Base-by-base conservation (phyloP, 805 yeast species). In the Candida ponderosae region DNA sequence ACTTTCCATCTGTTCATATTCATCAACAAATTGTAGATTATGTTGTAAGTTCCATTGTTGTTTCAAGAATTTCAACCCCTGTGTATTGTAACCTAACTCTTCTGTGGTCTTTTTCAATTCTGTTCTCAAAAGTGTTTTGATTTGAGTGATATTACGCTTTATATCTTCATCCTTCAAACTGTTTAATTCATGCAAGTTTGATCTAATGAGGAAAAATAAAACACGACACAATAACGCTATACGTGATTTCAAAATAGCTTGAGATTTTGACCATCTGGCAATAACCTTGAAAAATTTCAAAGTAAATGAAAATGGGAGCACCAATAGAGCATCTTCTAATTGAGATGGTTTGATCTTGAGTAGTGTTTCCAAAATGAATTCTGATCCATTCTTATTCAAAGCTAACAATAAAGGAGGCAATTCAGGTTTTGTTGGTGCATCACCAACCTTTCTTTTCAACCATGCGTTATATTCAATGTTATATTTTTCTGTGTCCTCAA, bases 251-350 rank as follows among this genome's bases (percentile, higher is more conserved):
- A 74, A 50, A 39, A 74, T 65, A 39, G 62, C 57, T 31, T 65
- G 58, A 20, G 63, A 63, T 36, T 65, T 59, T 29, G 93, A 75
- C 86, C 96, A 89, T 21, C 75, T 68, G 44, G 78, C 81, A 37
- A 93, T 75, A 48, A 88, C 83, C 47, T 69, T 70, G 44, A 93
- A 68, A 35, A 93, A 68, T 46, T 74, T 75, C 39, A 79, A 56
- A 3, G 89, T 80, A 59, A 80, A 82, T 10, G 95, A 86, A 52
- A 90, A 89, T 24, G 98, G 96, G 37, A 93, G 66, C 1, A 93
- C 95, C 33, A 93, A 62, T 38, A 93, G 68, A 2, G 97, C 95
- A 60, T 93, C 99, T 50, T 90, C 96, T 27, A 93, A 63, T 51
- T 90, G 96, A 0, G 94, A 73, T 1, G 95, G 76, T 49, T 73